Base-by-base conservation (phyloP, 768 basidiomycete species). In the Hortiboletus campestris region DNA sequence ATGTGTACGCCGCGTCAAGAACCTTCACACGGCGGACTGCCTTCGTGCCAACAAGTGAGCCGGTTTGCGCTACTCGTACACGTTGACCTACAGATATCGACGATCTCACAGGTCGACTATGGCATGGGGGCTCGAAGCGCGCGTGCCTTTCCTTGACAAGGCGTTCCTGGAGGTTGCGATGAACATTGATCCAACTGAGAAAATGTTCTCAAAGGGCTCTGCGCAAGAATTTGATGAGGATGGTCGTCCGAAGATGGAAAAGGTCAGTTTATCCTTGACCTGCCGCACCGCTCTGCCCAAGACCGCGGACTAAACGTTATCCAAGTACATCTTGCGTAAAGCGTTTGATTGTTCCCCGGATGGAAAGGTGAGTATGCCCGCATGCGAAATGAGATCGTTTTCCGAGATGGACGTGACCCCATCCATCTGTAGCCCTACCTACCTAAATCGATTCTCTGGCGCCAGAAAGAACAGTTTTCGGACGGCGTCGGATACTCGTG, bases 401-500 rank as follows among this genome's bases (percentile, higher is more conserved):
- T 20, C 6, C n/a, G 36, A 16, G 31, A 22, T 42, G 41, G 25
- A 39, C 11, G 29, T 39, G 48, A 55, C 29, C 14, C 13, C 32
- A 13, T 40, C 25, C 6, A 32, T 57, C 46, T 58, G 29, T 25
- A 93, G 88, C 88, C 93, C 2, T 99, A 98, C 75, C 84, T 99
- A 49, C 97, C 97, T 13, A 81, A 81, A 53, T 91, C 90, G 16
- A 98, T 99, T 65, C 79, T 99, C 40, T 99, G 97, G 97, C 83
- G 97, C 53, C 97, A 99, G 72, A 99, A 99, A 72, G 97, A 99
- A 74, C 95, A 98, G 66, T 99, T 99, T 77, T 98, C 95, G 2
- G 97, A 99, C 66, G 97, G 97, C 51, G 94, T 97, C 51, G 95
- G 96, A 32, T 98, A 97, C 74, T 95, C 94, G 32, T 98, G 96